Evolutionary conservation across 148 eudicot species (phyloP).

Genomic region (Bassia scoparia): DNA sequence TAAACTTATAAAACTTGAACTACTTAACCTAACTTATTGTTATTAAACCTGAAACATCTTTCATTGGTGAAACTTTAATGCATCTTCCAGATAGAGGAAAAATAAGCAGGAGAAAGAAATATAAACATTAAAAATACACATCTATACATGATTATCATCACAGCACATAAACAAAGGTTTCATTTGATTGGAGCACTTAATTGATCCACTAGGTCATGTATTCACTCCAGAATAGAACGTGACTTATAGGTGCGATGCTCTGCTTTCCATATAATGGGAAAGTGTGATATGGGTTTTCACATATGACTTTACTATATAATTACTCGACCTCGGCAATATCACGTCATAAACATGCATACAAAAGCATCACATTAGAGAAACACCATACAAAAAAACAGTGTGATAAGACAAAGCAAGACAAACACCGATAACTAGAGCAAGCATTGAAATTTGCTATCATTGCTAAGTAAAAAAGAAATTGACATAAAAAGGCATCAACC

Average conservation of each 20-base stretch:
- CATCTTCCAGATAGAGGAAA: background rate
- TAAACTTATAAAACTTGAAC: too few relatives aligned
- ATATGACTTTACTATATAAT: constrained; percentile 27
- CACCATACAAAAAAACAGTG: too few relatives aligned
- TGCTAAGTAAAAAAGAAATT: too few relatives aligned
- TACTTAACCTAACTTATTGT: too few relatives aligned
- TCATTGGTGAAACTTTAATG: background rate
- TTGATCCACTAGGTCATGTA: constrained; percentile 36
- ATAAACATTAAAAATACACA: too few relatives aligned
- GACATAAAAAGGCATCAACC: background rate
- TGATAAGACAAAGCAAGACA: background rate
- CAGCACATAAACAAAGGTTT: background rate
- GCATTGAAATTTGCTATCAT: background rate
- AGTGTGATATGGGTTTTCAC: constrained; percentile 34
- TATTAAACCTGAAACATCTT: too few relatives aligned
- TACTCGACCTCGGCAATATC: constrained; percentile 38
- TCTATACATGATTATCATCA: background rate
- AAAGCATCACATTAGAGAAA: background rate
- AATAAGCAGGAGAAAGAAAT: background rate
- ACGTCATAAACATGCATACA: background rate
- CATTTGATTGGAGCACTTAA: constrained; percentile 8
- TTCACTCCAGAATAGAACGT: constrained; percentile 51
- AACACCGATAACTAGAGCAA: background rate
- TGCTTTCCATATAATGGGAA: constrained; percentile 56
- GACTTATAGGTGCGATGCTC: constrained; percentile 37